Base-by-base conservation (phyloP, 2,329 filamentous ascomycete genomes). In the Penicillium hordei region DNA sequence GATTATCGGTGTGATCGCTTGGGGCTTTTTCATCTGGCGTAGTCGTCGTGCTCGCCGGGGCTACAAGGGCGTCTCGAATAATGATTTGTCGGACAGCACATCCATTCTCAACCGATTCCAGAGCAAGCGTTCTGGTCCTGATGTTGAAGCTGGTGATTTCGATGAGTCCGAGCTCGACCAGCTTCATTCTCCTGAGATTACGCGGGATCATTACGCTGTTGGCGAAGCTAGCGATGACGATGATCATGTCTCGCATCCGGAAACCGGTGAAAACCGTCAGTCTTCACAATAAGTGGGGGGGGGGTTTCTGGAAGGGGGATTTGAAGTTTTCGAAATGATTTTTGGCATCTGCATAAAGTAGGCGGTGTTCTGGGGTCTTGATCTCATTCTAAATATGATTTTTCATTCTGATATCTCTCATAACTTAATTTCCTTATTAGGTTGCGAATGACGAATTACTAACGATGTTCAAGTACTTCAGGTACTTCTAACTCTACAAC, bases 11-110 rank as follows among this genome's bases (percentile, higher is more conserved):
- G 90, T 89, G 1, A 79, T 77, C 5, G 78, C 84, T 13, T 96
- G 91, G 88, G 90, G 88, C n/a, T 89, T 86, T 69, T 84, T 86
- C 65, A 79, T 87, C 61, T 86, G 82, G 80, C 80, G 83, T 50
- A 81, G 79, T 60, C 80, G 85, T 42, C 78, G 80, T 52, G 72
- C 72, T 48, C 79, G 79, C 34, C 82, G 70, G 23, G 74, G 71
- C 31, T 78, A 81, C 50, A 65, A 60, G 19, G 72, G 73, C 12
- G 75, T 82, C 36, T 76, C 76, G 33, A 71, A 75, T 36, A 77
- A 80, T 54, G 78, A 77, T 27, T 68, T 77, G 15, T 51, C 59
- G 31, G 48, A 51, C 6, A 34, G 62, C 15, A 65, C 68, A 27
- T 78, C 79, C 65, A 74, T 78, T 2, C 71, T 83, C 23, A 75